Base-by-base conservation (phyloP, 192 early-diverging fungal species). In the Dissophora ornata region DNA sequence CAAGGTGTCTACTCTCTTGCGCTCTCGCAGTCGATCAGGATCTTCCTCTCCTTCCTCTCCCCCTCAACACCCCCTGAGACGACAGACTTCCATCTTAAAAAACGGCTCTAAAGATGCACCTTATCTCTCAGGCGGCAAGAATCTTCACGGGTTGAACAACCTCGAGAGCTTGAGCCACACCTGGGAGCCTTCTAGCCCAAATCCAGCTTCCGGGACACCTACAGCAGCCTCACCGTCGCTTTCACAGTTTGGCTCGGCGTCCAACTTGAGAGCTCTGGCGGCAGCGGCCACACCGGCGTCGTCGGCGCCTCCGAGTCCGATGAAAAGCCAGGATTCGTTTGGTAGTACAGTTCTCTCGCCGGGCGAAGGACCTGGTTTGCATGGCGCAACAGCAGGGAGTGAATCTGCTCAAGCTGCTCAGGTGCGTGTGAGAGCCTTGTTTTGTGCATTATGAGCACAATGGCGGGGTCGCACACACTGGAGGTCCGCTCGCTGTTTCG, bases 101-200 rank as follows among this genome's bases (percentile, higher is more conserved):
- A 77, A 77, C 26, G 73, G 73, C 18, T 60, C 73, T 26, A 77
- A 77, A 32, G 73, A 77, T 62, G 73, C 73, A 29, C 63, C 71
- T 21, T 75, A 75, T 48, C 57, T 75, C 15, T 56, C 68, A 0
- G 16, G 33, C 29, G 18, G 13, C 9, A 75, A 66, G 26, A 57
- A 38, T 33, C 29, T 34, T n/a, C 44, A 70, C 32, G 45, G 53
- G 18, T 29, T 40, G 28, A 52, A 25, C 66, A 25, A 60, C 45
- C 50, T 57, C 33, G 67, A 69, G 67, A 69, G 40, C 41, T 32
- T 77, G 40, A 77, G 60, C 55, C 57, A 77, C 11, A 19, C 73
- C 15, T 67, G 73, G 73, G 64, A 77, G 53, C 64, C 73, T 19
- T 40, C 54, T n/a, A 38, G 55, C 33, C 44, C 69, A 38, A 71